phyloP scores from a whole-genome alignment of 202 grass and related monocot species.

The Dendrocalamus latiflorus region DNA sequence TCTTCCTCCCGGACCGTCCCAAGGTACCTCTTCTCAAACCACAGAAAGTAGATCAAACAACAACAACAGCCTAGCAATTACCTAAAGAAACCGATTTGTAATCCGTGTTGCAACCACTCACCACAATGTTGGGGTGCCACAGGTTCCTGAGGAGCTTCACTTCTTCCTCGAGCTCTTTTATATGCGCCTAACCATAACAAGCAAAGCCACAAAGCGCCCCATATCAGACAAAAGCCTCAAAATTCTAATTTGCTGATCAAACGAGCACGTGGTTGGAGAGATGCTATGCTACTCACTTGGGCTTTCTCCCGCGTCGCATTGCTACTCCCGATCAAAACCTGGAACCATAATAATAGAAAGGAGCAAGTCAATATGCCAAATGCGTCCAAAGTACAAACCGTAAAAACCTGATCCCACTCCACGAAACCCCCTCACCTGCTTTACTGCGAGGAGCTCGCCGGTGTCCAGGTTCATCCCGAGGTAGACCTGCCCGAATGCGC shows the following conservation, averaged over 20 bases:
- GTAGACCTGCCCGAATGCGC: slow-evolving; percentile 90
- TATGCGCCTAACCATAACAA: slow-evolving; percentile 58
- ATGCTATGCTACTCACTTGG: slow-evolving; percentile 69
- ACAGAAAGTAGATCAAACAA: slow-evolving; percentile 31
- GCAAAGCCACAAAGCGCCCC: neutral
- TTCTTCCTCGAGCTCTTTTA: slow-evolving; percentile 95
- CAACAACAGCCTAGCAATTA: neutral
- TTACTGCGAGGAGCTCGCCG: slow-evolving; percentile 89
- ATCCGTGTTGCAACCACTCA: slow-evolving; percentile 46
- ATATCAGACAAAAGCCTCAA: neutral
- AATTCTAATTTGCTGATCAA: neutral
- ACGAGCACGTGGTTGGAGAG: neutral
- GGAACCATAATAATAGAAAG: slow-evolving; percentile 19
- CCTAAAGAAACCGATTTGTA: neutral
- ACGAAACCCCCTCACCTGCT: slow-evolving; percentile 50
- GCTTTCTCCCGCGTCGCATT: slow-evolving; percentile 86
- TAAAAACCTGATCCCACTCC: neutral
- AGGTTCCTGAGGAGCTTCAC: slow-evolving; percentile 93
- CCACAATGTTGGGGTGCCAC: slow-evolving; percentile 92
- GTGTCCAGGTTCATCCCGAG: slow-evolving; percentile 99
- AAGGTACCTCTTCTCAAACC: slow-evolving; percentile 71
- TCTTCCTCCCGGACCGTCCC: slow-evolving; percentile 83
- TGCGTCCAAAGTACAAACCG: neutral
- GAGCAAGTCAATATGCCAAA: slow-evolving; percentile 15
- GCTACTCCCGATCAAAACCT: slow-evolving; percentile 82